A percentile compares a stretch with the other conserved stretches of the same genome.
Evolutionary conservation across 768 basidiomycete genomes (phyloP).

Genomic region (Russula lepida): DNA sequence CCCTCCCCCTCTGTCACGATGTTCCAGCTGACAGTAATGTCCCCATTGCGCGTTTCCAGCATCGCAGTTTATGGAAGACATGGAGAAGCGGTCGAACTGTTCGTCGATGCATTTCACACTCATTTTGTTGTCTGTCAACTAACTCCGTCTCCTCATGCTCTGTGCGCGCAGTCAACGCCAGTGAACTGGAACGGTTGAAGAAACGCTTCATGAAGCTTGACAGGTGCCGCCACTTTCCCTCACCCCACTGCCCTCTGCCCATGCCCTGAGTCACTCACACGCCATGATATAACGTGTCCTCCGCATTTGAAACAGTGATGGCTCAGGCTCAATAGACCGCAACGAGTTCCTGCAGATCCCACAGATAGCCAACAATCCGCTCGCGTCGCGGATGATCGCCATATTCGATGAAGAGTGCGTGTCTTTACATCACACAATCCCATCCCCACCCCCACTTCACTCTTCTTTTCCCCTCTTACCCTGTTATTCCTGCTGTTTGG

Average conservation of each 20-base stretch:
- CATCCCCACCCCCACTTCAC: neutral
- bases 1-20: neutral
- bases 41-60: constrained; percentile 34
- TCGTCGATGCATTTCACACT: constrained; percentile 29
- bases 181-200: constrained; percentile 91
- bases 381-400: constrained; percentile 96
- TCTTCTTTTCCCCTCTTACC: neutral
- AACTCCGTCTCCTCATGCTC: neutral
- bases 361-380: constrained; percentile 94
- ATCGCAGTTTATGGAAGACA: constrained; percentile 96
- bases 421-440: neutral
- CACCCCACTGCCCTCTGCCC: neutral
- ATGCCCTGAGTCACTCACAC: neutral
- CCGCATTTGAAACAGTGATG: constrained; percentile 50
- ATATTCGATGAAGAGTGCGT: constrained; percentile 96
- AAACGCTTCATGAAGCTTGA: constrained; percentile 99
- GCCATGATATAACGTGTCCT: neutral
- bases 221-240: constrained; percentile 42
- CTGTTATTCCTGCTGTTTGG: neutral
- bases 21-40: neutral
- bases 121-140: neutral
- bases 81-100: constrained; percentile 98
- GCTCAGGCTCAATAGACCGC: constrained; percentile 94
- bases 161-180: constrained; percentile 67
- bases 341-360: constrained; percentile 99